Conservation (phyloP, 192 early-diverging fungal genomes). For the Coemansia sp. region DNA sequence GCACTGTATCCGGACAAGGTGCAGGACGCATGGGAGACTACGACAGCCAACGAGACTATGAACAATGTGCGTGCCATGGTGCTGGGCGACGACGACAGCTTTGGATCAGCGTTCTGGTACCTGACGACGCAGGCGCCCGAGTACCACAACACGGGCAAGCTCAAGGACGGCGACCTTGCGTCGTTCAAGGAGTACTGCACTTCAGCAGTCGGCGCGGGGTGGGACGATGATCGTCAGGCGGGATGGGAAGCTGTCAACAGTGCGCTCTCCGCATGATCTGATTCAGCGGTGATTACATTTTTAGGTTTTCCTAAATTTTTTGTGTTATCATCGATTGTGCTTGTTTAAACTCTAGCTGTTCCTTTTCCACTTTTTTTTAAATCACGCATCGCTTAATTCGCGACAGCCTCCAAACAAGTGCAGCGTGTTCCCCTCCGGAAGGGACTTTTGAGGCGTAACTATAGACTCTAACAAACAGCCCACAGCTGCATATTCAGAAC, state of each 20-base stretch:
- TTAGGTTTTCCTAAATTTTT: neutral
- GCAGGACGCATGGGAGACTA: neutral
- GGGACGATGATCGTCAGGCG: conserved; percentile 16
- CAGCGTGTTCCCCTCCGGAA: too few relatives aligned
- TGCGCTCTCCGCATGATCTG: conserved; percentile 12
- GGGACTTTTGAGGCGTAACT: too few relatives aligned
- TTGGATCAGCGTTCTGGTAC: conserved; percentile 51
- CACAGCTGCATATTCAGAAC: too few relatives aligned
- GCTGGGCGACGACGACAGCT: conserved; percentile 46
- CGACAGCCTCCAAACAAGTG: too few relatives aligned
- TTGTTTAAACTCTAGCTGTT: neutral
- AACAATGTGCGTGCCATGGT: conserved; percentile 44
- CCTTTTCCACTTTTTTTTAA: neutral
- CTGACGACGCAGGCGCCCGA: conserved; percentile 12
- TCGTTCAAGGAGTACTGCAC: conserved; percentile 44
- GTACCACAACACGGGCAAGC: conserved; percentile 27
- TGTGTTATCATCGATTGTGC: neutral
- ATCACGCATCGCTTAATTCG: neutral
- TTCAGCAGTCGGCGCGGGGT: conserved; percentile 26
- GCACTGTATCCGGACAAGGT: conserved; percentile 13
- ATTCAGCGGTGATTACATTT: neutral
- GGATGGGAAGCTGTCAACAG: conserved; percentile 34
- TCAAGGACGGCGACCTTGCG: conserved; percentile 27
- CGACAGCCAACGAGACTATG: neutral
- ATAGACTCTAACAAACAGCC: too few relatives aligned